Evolutionary conservation across 164 flowering plant genomes (phyloP), one percentile per base, ranked within the genome.

Genomic region (Magnolia changhungtana): DNA sequence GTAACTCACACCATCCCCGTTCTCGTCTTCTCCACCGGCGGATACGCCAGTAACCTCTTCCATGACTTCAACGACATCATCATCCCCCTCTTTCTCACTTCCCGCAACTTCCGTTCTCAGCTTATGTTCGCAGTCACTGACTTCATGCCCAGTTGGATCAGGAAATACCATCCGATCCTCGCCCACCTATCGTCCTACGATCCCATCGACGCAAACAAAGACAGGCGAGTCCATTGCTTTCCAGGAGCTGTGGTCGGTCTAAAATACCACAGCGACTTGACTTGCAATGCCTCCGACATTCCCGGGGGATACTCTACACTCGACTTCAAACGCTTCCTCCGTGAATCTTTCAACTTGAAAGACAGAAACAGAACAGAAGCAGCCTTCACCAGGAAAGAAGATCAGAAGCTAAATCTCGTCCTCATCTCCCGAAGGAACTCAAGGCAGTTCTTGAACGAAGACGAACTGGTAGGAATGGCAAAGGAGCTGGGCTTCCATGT

Each of bases 371-470:
- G 58, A 70, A 70, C 58, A 67, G 58, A 67, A 27, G 52, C 8
- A 31, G 37, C 23, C 24, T 49, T 11, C 20, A 13, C 8, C n/a
- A 37, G 7, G 45, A 7, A 37, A 37, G 69, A 72, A 19, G 69
- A 52, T 11, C 23, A 65, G 67, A 81, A 72, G 50, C 83, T 80
- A 4, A 66, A 16, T 6, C 52, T 83, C 8, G 52, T 83, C 24
- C 78, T 83, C 5, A 49, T 83, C 14, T 76, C 85, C 10, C 79
- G 83, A 19, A 52, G 37, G 67, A 72, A 72, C 37, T 76, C 84
- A 37, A 67, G 84, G 50, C 72, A 14, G 74, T 77, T 84, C 59
- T 29, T 84, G 27, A 84, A 84, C 29, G 78, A 82, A 50, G 78
- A 75, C 3, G 83, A 76, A 27, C 67, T 84, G 75, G 75, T 84